These are phyloP conservation scores for Rubroshorea leprosula DNA, from an alignment of 345 rosid genomes.

Conservation along the genomic window DNA sequence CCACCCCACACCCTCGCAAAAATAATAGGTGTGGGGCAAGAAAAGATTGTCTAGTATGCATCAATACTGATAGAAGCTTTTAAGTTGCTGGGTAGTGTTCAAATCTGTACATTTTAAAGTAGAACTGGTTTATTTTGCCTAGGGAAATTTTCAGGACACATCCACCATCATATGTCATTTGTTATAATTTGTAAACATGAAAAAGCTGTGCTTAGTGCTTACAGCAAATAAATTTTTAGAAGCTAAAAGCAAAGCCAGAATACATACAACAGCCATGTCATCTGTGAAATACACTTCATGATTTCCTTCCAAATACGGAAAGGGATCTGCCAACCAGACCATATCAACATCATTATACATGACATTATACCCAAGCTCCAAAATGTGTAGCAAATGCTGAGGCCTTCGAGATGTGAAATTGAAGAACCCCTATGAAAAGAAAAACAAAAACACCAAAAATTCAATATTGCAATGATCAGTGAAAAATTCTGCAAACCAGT, in stretches of 20 bases:
- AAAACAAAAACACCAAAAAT: background rate
- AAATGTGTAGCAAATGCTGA: slow-evolving; percentile 61
- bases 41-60: no score
- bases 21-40: no score
- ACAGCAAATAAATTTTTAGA: background rate
- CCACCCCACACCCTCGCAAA: no score
- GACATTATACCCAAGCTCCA: slow-evolving; percentile 94
- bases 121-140: background rate
- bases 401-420: slow-evolving; percentile 92
- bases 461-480: background rate
- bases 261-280: slow-evolving; percentile 75
- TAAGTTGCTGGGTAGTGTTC: no score
- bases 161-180: no score
- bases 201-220: no score
- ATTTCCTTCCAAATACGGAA: slow-evolving; percentile 59
- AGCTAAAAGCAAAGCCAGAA: slow-evolving; percentile 3
- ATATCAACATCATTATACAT: slow-evolving; percentile 99
- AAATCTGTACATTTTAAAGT: background rate
- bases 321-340: slow-evolving; percentile 94
- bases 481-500: background rate
- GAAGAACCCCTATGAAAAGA: slow-evolving; percentile 64
- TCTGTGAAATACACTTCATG: slow-evolving; percentile 96
- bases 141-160: background rate
- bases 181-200: background rate
- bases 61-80: no score